Base-by-base conservation (phyloP, 352 stramenopile genomes). In the Phytophthora tentaculata region DNA sequence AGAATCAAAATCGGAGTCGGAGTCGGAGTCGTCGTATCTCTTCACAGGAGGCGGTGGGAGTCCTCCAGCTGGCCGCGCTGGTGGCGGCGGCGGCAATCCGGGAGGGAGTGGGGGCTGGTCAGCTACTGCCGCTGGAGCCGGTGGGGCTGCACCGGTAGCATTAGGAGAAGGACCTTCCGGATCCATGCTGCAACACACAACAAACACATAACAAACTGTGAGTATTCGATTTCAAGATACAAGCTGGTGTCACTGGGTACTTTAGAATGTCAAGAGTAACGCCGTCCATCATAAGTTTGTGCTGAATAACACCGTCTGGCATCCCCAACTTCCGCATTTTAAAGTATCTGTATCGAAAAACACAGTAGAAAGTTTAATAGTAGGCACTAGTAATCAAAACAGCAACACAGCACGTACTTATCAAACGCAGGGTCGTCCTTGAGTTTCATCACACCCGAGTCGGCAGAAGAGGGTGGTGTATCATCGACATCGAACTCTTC, bases 241-340 rank as follows among this genome's bases (percentile, higher is more conserved):
- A 32, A 32, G 28, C 28, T 32, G 28, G 5, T 8, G 28, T 32
- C 5, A 32, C 9, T 8, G 9, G 5, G 28, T 74, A 91, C 87
- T 83, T 89, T 14, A 95, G 61, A 61, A 95, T 92, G 47, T 92
- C 85, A 0, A 83, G 48, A 6, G 75, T 84, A 16, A 95, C 73
- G 23, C 84, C 85, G 57, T 95, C 85, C 80, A 95, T 86, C 69
- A 81, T 78, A 24, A 95, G 53, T 60, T 95, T 95, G 47, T 95
- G 87, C 28, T 88, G 77, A 71, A 95, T 93, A 3, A 90, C 76
- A 0, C 81, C 83, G 43, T 95, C 87, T 0, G 87, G 85, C 72
- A 95, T 86, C 1, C 84, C 85, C 43, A 95, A 73, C 57, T 93
- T 94, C 37, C 81, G 73, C 87, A 95, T 95, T 69, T 76, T 91